phyloP scores from a whole-genome alignment of 495 filamentous ascomycete genomes.

The Pyrenula aspistea region DNA sequence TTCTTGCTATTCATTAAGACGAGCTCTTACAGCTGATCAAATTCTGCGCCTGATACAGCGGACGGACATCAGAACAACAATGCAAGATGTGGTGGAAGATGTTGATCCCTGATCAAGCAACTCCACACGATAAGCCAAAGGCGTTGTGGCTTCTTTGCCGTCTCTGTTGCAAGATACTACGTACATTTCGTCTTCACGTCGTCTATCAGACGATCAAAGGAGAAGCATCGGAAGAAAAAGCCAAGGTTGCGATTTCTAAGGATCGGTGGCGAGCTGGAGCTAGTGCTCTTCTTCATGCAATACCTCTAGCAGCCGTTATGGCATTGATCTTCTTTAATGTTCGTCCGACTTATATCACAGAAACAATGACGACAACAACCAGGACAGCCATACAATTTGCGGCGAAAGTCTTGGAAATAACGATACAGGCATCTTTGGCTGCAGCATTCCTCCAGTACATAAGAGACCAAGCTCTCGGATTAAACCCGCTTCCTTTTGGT shows the following conservation, averaged over 20 bases:
- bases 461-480: slow-evolving; percentile 4
- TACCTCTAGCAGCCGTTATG: background rate
- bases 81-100: background rate
- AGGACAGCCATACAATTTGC: slow-evolving; percentile 9
- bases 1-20: background rate
- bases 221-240: background rate
- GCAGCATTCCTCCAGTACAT: slow-evolving; percentile 6
- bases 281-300: background rate
- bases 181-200: background rate
- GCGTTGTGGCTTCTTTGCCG: background rate
- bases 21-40: background rate
- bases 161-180: background rate
- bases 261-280: background rate
- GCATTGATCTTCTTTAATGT: background rate
- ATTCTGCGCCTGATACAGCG: background rate
- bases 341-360: background rate
- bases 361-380: background rate
- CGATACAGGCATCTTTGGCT: slow-evolving; percentile 11
- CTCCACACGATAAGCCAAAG: background rate
- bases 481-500: slow-evolving; percentile 9
- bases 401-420: slow-evolving; percentile 14
- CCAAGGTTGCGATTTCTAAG: background rate
- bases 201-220: background rate
- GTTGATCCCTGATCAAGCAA: background rate
- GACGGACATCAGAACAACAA: background rate